phyloP scores from a whole-genome alignment of 148 eudicot species.

The Silene latifolia region DNA sequence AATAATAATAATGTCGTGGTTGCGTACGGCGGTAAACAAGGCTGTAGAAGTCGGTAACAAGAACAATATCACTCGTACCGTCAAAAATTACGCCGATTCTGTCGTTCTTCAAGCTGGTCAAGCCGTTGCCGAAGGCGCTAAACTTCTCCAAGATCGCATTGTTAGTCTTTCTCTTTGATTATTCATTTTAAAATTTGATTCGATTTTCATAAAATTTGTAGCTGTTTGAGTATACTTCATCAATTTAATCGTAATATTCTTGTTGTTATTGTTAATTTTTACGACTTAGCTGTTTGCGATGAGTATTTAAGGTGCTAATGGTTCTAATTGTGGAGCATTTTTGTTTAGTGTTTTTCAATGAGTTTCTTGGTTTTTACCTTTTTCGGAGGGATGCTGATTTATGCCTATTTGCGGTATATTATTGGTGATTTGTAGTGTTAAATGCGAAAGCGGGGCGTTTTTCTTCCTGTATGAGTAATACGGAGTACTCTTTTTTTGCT shows the following conservation, averaged over 20 bases:
- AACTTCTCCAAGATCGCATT: slow-evolving; percentile 76
- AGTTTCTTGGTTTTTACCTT: not conserved
- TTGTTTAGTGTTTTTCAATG: not conserved
- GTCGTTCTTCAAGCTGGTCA: slow-evolving; percentile 93
- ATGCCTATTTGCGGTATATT: not conserved
- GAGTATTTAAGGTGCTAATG: not conserved
- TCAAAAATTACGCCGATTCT: slow-evolving; percentile 77
- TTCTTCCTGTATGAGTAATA: not conserved
- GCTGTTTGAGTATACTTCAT: not conserved
- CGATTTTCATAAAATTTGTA: not conserved
- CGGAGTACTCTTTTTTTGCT: too few relatives aligned
- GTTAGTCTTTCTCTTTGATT: slow-evolving; percentile 27
- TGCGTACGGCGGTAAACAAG: slow-evolving; percentile 70
- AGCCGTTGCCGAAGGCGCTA: slow-evolving; percentile 90
- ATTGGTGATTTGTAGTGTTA: not conserved
- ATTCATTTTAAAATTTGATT: not conserved
- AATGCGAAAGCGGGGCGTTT: not conserved
- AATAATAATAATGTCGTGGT: slow-evolving; percentile 80
- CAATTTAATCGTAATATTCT: not conserved
- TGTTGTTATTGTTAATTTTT: not conserved
- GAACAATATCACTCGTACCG: slow-evolving; percentile 74
- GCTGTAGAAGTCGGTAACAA: slow-evolving; percentile 94
- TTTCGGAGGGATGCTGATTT: not conserved
- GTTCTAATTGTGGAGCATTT: too few relatives aligned
- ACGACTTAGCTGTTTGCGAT: not conserved